Evolutionary conservation across 116 monocot species (phyloP), one percentile per base, ranked within the genome.

Genomic region (Trichopus zeylanicus): DNA sequence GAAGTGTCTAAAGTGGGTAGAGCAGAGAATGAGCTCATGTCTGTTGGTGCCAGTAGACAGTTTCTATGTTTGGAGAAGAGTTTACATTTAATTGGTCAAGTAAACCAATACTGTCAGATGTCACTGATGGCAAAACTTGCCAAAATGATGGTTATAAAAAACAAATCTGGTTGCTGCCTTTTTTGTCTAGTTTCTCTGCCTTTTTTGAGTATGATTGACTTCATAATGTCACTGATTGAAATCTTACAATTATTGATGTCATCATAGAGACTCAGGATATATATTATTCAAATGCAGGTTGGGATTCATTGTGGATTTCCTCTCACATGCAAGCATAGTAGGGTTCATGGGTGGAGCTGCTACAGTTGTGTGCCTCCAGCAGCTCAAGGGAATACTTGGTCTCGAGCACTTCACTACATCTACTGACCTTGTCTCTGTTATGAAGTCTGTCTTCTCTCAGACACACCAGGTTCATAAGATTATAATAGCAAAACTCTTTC

Each of bases 341-440:
- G 93, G 93, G 23, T 93, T 89, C 71, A 93, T 93, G 93, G 82
- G 49, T 3, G 93, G 93, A 32, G 89, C 93, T 21, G 93, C 93
- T 10, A 93, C 86, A 2, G 89, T 93, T 25, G 89, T 93, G 15
- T 80, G 79, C 68, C 80, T 93, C 5, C 93, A 93, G 37, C 93
- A 93, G 66, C 64, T 93, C 24, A 93, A 93, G 67, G 82, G 82
- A 6, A 82, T 93, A 23, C 51, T 94, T 25, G 89, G 89, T 2
- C 90, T 94, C 35, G 37, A 66, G 3, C 86, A 83, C 63, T 94
- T 94, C 72, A 94, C 94, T 47, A 70, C 77, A 0, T 49, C 72
- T 16, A 94, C 94, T 2, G 94, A 94, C 26, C 75, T 94, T 22
- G 63, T 89, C 66, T 86, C 89, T 57, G 94, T 89, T 60, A 69